Percentiles rank a stretch among this genome's conserved stretches.
phyloP scores from a whole-genome alignment of 495 filamentous ascomycete genomes.

The Amphirosellinia nigrospora region DNA sequence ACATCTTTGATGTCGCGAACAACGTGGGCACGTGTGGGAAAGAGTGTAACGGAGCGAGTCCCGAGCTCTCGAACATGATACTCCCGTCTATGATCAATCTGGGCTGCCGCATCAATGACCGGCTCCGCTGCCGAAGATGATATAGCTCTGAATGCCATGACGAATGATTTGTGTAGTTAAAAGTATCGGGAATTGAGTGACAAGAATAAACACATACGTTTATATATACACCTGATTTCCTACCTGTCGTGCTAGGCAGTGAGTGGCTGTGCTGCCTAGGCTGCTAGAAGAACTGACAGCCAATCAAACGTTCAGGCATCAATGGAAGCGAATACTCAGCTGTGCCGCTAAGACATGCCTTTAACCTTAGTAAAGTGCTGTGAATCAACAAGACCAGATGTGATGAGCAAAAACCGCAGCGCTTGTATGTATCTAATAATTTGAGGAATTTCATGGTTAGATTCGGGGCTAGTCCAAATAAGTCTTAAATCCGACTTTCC shows the following conservation, averaged over 20 bases:
- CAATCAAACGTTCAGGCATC: conserved; percentile 8
- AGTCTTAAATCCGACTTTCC: not conserved
- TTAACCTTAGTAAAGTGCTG: too few relatives aligned
- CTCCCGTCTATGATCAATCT: conserved; percentile 46
- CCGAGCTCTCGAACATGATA: conserved; percentile 60
- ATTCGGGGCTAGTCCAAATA: not conserved
- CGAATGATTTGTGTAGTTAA: too few relatives aligned
- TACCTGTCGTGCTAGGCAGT: not conserved
- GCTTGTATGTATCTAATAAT: not conserved
- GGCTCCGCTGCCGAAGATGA: not conserved
- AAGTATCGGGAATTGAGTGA: not conserved
- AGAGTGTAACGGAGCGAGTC: conserved; percentile 64
- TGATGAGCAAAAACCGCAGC: not conserved
- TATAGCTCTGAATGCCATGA: not conserved
- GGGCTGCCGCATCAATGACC: conserved; percentile 29
- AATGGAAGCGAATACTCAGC: not conserved
- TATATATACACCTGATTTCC: not conserved
- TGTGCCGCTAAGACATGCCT: not conserved
- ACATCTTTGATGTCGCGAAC: conserved; percentile 68
- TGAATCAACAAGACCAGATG: not conserved
- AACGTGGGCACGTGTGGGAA: conserved; percentile 65
- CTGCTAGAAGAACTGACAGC: not conserved
- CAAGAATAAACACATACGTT: not conserved
- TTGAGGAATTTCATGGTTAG: not conserved
- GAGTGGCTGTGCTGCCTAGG: not conserved